Percentiles rank a stretch among this genome's conserved stretches.
Evolutionary conservation across 2,329 filamentous ascomycete genomes (phyloP).

Genomic region (Penicillium frequentans): DNA sequence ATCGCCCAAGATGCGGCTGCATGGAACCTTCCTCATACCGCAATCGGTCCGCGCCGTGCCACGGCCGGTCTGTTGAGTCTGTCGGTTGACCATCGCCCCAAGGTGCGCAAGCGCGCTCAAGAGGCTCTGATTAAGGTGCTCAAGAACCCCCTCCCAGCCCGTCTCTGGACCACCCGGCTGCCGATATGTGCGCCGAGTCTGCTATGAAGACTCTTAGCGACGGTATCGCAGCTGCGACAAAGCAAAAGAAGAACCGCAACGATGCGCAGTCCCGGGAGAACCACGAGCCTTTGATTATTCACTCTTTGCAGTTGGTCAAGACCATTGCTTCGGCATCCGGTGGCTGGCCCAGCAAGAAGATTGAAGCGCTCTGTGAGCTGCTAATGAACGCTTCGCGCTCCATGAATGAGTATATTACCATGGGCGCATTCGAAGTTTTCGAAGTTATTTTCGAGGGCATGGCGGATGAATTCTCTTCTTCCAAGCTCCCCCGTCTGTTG

Average conservation of each 20-base stretch:
- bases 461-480: constrained; percentile 80
- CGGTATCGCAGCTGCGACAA: constrained; percentile 63
- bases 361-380: constrained; percentile 86
- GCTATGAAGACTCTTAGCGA: constrained; percentile 78
- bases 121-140: constrained; percentile 84
- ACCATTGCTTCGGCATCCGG: constrained; percentile 81
- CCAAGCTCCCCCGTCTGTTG: constrained; percentile 84
- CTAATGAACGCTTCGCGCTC: constrained; percentile 84
- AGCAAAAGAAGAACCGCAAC: constrained; percentile 62
- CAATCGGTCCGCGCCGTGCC: constrained; percentile 82
- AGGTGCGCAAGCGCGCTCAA: constrained; percentile 90
- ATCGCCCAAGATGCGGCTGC: constrained; percentile 82
- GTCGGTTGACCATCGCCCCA: constrained; percentile 82
- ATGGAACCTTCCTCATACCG: constrained; percentile 81
- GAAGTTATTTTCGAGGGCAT: constrained; percentile 95
- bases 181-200: constrained; percentile 93
- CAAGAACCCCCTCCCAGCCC: constrained; percentile 86
- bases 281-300: constrained; percentile 82
- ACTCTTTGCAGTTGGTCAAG: constrained; percentile 89
- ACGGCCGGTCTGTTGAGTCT: constrained; percentile 83
- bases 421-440: constrained; percentile 95
- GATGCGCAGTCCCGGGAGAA: constrained; percentile 48
- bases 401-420: constrained; percentile 92
- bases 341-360: constrained; percentile 95
- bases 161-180: constrained; percentile 88